Base-by-base conservation (phyloP, 179 eudicot genomes). In the Spergularia azorica region DNA sequence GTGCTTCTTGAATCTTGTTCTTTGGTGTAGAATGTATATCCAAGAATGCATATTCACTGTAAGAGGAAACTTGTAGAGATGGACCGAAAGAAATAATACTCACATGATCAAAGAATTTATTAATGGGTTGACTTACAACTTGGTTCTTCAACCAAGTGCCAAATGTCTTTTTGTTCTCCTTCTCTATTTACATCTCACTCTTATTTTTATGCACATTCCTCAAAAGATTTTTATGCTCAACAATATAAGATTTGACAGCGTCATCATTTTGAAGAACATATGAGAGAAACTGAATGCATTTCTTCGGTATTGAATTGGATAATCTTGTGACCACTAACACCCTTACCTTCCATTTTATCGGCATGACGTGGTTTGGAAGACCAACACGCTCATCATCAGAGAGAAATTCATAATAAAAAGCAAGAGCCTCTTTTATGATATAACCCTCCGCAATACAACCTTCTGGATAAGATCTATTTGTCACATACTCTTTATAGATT, bases 361-460 rank as follows among this genome's bases (percentile, higher is more conserved):
- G 21, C 4, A 17, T 9, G 48, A 3, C 4, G 8, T 4, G 48
- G 48, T 14, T 51, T 52, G 50, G 50, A 66, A 38, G 12, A 20
- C 7, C 61, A 16, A 3, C 39, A 32, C 41, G 69, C 41, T 75
- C 60, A 26, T 20, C 76, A 10, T 70, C 63, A 63, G 41, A 8
- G 6, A 64, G 54, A 55, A 71, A 80, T 10, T 68, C 52, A 4
- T 72, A 63, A 13, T 54, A 75, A 46, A 80, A 80, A 8, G 46
- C 20, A 5, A 75, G 51, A 13, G 67, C 52, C 55, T 80, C 83
- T 15, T 80, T 62, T 5, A 63, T 71, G 3, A 80, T 8, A 20
- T 75, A 80, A 7, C 59, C 76, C 8, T 71, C 73, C 10, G 57
- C 83, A 6, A 76, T 76, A 10, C 68, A 80, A 2, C 74, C 80